Evolutionary conservation across 371 early-diverging fungal species (phyloP).

Genomic region (Mortierella polycephala): DNA sequence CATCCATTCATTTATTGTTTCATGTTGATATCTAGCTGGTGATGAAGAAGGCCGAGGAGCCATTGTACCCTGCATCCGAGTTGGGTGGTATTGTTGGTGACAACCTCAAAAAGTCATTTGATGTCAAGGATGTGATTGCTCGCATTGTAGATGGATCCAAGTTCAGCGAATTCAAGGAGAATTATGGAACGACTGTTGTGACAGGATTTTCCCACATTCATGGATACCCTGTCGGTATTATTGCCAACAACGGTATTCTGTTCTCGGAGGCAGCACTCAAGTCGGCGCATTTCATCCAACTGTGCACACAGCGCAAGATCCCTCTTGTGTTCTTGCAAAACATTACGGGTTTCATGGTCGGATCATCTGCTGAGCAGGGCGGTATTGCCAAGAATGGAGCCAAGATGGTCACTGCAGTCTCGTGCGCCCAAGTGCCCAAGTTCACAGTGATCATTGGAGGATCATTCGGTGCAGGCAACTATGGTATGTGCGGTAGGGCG

Average conservation of each 20-base stretch:
- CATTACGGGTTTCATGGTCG: conserved; percentile 98
- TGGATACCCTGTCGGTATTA: conserved; percentile 95
- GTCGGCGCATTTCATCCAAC: conserved; percentile 97
- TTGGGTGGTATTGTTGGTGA: conserved; percentile 97
- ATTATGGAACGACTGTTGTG: conserved; percentile 92
- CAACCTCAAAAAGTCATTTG: conserved; percentile 92
- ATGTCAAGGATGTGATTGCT: conserved; percentile 94
- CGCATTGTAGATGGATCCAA: conserved; percentile 95
- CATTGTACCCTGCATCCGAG: conserved; percentile 87
- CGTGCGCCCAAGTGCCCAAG: conserved; percentile 96
- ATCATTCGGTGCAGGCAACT: conserved; percentile 95
- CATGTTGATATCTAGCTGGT: conserved; percentile 47
- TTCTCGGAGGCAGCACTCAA: conserved; percentile 97
- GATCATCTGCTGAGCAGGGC: conserved; percentile 94
- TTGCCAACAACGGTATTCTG: conserved; percentile 98
- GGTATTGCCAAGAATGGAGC: conserved; percentile 99
- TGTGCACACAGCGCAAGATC: conserved; percentile 94
- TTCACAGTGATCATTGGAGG: conserved; percentile 95
- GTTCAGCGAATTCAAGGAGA: conserved; percentile 96
- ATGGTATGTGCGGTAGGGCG: conserved; percentile 98
- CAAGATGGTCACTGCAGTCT: conserved; percentile 97
- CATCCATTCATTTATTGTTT: neutral
- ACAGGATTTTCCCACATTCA: conserved; percentile 96
- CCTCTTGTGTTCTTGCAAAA: conserved; percentile 97
- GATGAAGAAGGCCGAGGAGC: conserved; percentile 74